Percentiles rank a stretch among this genome's conserved stretches.
Conservation (phyloP, 1,284 basidiomycete species). For the Ceratorhiza oryzae-sativae region DNA sequence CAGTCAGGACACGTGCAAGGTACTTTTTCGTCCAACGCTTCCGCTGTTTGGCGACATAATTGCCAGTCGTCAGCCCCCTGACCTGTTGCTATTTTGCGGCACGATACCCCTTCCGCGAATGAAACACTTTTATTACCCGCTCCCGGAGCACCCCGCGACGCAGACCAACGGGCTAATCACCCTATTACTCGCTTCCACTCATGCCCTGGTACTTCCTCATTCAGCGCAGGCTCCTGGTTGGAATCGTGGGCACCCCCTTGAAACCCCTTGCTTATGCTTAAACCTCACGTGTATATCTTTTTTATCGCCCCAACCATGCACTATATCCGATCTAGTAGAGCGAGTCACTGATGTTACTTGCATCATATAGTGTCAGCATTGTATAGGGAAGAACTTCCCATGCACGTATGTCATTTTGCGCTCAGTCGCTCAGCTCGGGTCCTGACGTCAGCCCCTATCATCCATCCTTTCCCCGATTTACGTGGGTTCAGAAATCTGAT, state of each 20-base stretch:
- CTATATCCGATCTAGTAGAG: background rate
- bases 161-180: conserved; percentile 6
- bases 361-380: conserved; percentile 61
- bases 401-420: conserved; percentile 69
- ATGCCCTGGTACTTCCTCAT: conserved; percentile 1
- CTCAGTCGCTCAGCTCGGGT: conserved; percentile 42
- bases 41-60: conserved; percentile 18
- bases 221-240: conserved; percentile 6
- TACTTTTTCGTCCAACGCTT: conserved; percentile 8
- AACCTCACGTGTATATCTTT: background rate
- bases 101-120: conserved; percentile 56
- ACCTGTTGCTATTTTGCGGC: conserved; percentile 52
- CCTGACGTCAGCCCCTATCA: conserved; percentile 42
- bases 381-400: conserved; percentile 78
- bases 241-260: conserved; percentile 36
- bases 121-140: conserved; percentile 12
- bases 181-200: conserved; percentile 26
- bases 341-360: conserved; percentile 31
- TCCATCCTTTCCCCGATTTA: conserved; percentile 20
- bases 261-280: background rate
- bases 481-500: conserved; percentile 65
- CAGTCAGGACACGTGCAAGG: background rate
- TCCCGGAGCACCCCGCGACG: background rate
- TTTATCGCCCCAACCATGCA: background rate
- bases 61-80: conserved; percentile 23